These are phyloP conservation scores for Ceratocystis cubensis DNA, from an alignment of 2,329 filamentous ascomycete species.

Conservation along the genomic window DNA sequence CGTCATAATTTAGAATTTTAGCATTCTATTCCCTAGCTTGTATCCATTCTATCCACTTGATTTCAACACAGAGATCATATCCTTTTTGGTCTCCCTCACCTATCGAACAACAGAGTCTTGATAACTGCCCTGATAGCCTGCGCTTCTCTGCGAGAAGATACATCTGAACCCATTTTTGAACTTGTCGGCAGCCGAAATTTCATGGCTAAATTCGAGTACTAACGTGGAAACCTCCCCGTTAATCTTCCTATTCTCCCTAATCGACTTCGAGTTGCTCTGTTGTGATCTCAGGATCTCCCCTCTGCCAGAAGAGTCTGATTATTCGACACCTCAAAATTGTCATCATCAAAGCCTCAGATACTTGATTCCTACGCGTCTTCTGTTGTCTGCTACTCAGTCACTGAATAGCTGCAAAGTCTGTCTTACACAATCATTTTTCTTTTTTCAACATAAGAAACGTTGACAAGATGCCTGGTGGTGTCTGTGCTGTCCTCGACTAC, in stretches of 20 bases:
- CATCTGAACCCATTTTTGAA: not conserved
- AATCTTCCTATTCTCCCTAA: not conserved
- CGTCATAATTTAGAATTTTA: conserved; percentile 7
- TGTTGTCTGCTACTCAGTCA: not conserved
- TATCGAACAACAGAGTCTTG: not conserved
- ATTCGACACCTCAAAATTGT: not conserved
- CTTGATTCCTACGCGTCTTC: not conserved
- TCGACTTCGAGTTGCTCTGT: not conserved
- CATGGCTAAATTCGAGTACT: conserved; percentile 13
- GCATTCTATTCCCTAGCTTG: conserved; percentile 15
- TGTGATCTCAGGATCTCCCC: not conserved
- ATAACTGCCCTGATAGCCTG: not conserved
- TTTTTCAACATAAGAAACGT: conserved; percentile 18
- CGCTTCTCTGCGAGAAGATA: conserved; percentile 19
- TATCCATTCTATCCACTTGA: not conserved
- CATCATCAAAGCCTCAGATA: not conserved
- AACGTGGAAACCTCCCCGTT: conserved; percentile 6
- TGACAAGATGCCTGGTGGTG: conserved; percentile 59
- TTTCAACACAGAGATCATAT: not conserved
- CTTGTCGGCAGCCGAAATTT: conserved; percentile 8
- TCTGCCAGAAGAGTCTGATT: not conserved
- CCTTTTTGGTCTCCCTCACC: not conserved
- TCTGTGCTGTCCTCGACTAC: conserved; percentile 89
- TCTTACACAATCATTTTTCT: not conserved
- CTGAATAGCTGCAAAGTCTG: not conserved